Percentiles rank a stretch among this genome's conserved stretches.
These are phyloP conservation scores for Aspergillus nidulans DNA, from an alignment of 495 filamentous ascomycete species.

Conservation along the genomic window DNA sequence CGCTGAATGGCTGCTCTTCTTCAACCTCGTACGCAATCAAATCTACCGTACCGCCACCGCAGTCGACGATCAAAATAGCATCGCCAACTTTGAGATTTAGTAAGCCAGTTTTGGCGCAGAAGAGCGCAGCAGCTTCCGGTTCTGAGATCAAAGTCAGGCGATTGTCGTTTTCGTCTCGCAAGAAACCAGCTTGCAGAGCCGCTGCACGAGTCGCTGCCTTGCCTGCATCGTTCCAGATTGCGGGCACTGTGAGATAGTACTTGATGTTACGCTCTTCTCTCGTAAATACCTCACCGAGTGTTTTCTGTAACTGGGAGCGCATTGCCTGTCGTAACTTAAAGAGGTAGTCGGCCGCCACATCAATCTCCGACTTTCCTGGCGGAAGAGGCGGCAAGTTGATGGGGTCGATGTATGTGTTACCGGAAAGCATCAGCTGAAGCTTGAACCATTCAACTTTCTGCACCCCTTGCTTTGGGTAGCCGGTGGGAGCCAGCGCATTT, in stretches of 20 bases:
- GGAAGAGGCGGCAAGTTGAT: constrained; percentile 76
- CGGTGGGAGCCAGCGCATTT: constrained; percentile 71
- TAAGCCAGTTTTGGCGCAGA: constrained; percentile 73
- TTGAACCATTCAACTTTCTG: constrained; percentile 87
- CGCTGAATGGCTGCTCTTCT: constrained; percentile 71
- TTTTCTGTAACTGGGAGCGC: constrained; percentile 71
- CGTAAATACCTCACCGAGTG: constrained; percentile 70
- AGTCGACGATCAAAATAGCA: constrained; percentile 74
- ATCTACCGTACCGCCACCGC: constrained; percentile 76
- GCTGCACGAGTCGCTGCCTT: constrained; percentile 74
- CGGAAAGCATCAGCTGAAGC: constrained; percentile 74
- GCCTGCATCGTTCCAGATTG: constrained; percentile 78
- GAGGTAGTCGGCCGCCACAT: constrained; percentile 75
- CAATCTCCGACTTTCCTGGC: constrained; percentile 74
- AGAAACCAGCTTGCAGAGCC: constrained; percentile 71
- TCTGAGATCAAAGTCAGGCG: constrained; percentile 71
- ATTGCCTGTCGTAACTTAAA: constrained; percentile 76
- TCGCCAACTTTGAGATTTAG: constrained; percentile 73
- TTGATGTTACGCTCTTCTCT: constrained; percentile 74
- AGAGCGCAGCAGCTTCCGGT: constrained; percentile 73
- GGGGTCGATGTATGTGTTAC: constrained; percentile 77
- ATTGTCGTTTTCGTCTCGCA: constrained; percentile 74
- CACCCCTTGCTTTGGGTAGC: constrained; percentile 73
- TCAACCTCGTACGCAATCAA: constrained; percentile 79
- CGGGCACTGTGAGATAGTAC: constrained; percentile 72